These are phyloP conservation scores for Pyropia haitanensis DNA, from an alignment of 23 red algal species.

Conservation along the genomic window DNA sequence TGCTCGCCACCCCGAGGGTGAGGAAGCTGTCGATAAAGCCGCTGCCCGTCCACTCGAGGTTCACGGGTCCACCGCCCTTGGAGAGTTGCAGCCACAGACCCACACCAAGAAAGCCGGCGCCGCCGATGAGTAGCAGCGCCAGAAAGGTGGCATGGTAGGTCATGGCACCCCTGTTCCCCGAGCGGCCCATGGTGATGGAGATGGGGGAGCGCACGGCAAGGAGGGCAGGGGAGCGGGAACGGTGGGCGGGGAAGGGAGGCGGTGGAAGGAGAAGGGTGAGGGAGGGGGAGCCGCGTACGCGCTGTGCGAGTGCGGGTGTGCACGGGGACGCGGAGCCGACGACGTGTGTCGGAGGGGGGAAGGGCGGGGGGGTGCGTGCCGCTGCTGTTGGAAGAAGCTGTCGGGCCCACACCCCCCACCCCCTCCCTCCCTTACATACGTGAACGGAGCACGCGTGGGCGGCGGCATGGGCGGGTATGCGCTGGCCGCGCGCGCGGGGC, in stretches of 20 bases:
- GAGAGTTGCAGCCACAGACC: slow-evolving; percentile 41
- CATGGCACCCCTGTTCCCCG: slow-evolving; percentile 10
- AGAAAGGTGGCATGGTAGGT: slow-evolving; percentile 30
- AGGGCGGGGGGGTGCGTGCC: too few species aligned
- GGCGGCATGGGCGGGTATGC: too few species aligned
- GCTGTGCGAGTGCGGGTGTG: too few species aligned
- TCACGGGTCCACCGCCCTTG: slow-evolving; percentile 12
- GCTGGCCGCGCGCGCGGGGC: too few species aligned
- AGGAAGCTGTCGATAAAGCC: slow-evolving; percentile 12
- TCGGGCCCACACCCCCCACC: too few species aligned
- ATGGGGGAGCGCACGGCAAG: background rate
- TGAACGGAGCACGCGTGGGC: too few species aligned
- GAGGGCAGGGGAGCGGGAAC: background rate
- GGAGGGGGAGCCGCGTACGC: background rate
- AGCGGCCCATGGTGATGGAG: slow-evolving; percentile 18
- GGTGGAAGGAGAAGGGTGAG: background rate
- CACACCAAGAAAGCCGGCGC: slow-evolving; percentile 29
- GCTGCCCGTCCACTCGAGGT: slow-evolving; percentile 23
- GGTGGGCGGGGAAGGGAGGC: background rate
- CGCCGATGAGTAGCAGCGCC: slow-evolving; percentile 19
- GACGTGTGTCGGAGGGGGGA: too few species aligned
- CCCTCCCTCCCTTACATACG: too few species aligned
- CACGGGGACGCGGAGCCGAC: too few species aligned
- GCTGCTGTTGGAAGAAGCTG: too few species aligned
- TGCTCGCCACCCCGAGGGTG: slow-evolving; percentile 12